phyloP scores from a whole-genome alignment of 2,329 filamentous ascomycete species.

The Fusarium subglutinans region DNA sequence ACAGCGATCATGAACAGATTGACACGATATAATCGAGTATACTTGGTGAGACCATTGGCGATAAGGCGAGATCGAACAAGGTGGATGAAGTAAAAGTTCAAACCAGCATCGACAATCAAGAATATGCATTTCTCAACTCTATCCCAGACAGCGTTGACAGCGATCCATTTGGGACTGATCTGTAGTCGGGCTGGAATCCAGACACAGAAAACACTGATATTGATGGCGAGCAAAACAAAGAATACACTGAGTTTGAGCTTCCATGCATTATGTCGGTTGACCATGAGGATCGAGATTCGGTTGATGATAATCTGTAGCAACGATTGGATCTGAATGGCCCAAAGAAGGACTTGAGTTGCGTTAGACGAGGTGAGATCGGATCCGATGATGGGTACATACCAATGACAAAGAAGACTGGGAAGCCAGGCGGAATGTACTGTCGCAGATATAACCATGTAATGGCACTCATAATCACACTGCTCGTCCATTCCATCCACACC shows the following conservation, averaged over 20 bases:
- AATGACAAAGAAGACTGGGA: slow-evolving; percentile 38
- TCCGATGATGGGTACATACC: neutral
- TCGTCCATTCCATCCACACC: slow-evolving; percentile 37
- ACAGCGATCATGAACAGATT: slow-evolving; percentile 46
- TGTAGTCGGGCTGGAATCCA: slow-evolving; percentile 64
- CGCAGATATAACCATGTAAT: slow-evolving; percentile 42
- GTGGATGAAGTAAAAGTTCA: slow-evolving; percentile 64
- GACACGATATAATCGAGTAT: slow-evolving; percentile 54
- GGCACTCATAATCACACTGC: slow-evolving; percentile 41
- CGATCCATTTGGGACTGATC: slow-evolving; percentile 52
- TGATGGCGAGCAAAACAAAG: slow-evolving; percentile 57
- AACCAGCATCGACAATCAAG: slow-evolving; percentile 57
- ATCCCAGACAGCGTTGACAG: slow-evolving; percentile 62
- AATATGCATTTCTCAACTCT: slow-evolving; percentile 62
- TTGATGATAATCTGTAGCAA: slow-evolving; percentile 67
- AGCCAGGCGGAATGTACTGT: slow-evolving; percentile 38
- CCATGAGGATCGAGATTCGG: slow-evolving; percentile 59
- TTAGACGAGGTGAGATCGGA: neutral
- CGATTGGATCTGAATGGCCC: slow-evolving; percentile 59
- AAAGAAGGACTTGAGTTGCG: slow-evolving; percentile 37
- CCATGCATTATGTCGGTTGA: slow-evolving; percentile 49
- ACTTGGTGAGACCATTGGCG: slow-evolving; percentile 59
- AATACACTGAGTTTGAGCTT: slow-evolving; percentile 56
- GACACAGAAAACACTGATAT: slow-evolving; percentile 62
- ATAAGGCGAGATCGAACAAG: slow-evolving; percentile 58